Percentiles rank a stretch among this genome's conserved stretches.
These are phyloP conservation scores for Russula sp. DNA, from an alignment of 768 basidiomycete species.

Conservation along the genomic window DNA sequence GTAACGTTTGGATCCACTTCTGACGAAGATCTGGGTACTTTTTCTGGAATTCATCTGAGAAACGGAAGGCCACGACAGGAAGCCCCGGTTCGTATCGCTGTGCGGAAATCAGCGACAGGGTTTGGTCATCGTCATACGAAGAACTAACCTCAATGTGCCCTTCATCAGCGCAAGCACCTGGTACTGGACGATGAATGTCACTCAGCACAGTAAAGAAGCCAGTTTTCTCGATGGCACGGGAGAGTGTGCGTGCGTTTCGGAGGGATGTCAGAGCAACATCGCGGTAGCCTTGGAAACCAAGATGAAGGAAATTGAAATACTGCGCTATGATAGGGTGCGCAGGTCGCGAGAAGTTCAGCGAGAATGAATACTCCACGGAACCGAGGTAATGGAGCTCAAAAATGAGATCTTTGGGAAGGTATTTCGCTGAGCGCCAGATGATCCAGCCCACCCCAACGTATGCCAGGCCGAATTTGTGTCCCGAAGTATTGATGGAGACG, in stretches of 20 bases:
- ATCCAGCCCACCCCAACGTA: slow-evolving; percentile 61
- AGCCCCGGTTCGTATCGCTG: slow-evolving; percentile 43
- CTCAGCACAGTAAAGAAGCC: slow-evolving; percentile 46
- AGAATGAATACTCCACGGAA: slow-evolving; percentile 68
- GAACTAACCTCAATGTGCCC: slow-evolving; percentile 48
- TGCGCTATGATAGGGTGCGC: slow-evolving; percentile 55
- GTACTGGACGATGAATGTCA: slow-evolving; percentile 44
- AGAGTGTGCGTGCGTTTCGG: slow-evolving; percentile 58
- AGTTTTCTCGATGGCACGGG: slow-evolving; percentile 52
- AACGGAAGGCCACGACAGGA: slow-evolving; percentile 47
- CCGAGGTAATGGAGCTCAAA: slow-evolving; percentile 51
- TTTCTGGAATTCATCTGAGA: slow-evolving; percentile 46
- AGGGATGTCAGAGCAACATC: slow-evolving; percentile 41
- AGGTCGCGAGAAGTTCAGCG: slow-evolving; percentile 54
- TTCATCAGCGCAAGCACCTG: slow-evolving; percentile 36
- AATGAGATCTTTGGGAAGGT: slow-evolving; percentile 61
- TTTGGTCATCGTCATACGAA: neutral
- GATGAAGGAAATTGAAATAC: slow-evolving; percentile 57
- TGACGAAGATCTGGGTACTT: slow-evolving; percentile 52
- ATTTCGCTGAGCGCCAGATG: slow-evolving; percentile 49
- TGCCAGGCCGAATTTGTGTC: slow-evolving; percentile 54
- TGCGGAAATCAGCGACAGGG: slow-evolving; percentile 6
- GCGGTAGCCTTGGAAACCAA: slow-evolving; percentile 50
- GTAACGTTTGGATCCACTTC: slow-evolving; percentile 46
- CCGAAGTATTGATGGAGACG: slow-evolving; percentile 49